Evolutionary conservation across 306 rosid genomes (phyloP), one percentile per base, ranked within the genome.

Genomic region (Inga leiocalycina): DNA sequence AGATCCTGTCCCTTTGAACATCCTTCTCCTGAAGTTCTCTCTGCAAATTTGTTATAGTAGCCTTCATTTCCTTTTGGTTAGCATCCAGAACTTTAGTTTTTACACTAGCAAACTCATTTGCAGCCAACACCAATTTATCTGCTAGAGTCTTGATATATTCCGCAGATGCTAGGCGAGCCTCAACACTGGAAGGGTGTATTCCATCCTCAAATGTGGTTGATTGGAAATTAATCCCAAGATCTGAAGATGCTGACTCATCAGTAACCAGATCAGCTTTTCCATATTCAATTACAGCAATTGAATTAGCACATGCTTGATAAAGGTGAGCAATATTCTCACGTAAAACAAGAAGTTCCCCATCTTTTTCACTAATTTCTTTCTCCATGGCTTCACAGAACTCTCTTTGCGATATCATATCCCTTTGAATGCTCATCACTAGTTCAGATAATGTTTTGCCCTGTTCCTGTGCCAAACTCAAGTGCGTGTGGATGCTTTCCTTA

Each of bases 11-110:
- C 77, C 88, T 96, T 77, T 94, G 95, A 80, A 92, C 83, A 77
- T 96, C 99, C 87, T 94, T 96, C 90, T 96, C 98, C 88, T 92
- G 98, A 84, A 94, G 98, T 83, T 94, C 97, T 81, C 84, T 90
- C 91, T 91, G 97, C 90, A 96, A 81, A 88, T 89, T 88, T 56
- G 90, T 68, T 71, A 96, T 84, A 46, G 88, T 84, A 74, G 73
- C 84, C 91, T 92, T 96, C 95, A 91, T 88, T 85, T 96, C 97
- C 84, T 84, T 94, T 87, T 86, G 87, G 80, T 78, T 83, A 71
- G 89, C 89, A 64, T 87, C 97, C 74, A 88, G 66, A 49, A 86
- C 54, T 78, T 92, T 94, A 41, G 89, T 84, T 86, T 87, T 94
- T 82, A 96, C 68, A 77, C 87, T 77, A 80, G 87, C 83, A 79